Percentiles rank a stretch among this genome's conserved stretches.
Evolutionary conservation across 176 grass and related monocot species (phyloP).

Genomic region (Microstegium vimineum): DNA sequence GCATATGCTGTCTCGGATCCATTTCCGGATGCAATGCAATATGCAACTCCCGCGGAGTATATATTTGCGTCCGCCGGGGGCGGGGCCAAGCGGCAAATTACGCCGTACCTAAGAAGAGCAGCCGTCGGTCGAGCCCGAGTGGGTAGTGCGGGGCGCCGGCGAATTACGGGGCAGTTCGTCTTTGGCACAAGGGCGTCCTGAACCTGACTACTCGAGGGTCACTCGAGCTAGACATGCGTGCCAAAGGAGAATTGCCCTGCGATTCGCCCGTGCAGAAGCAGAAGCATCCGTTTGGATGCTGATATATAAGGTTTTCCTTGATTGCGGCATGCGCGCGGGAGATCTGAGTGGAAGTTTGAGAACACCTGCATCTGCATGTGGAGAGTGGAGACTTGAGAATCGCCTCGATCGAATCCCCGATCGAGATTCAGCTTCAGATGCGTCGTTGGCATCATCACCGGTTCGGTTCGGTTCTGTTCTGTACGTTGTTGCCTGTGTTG

Average conservation of each 20-base stretch:
- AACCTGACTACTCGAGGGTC: not conserved
- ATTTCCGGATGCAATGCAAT: too few species aligned
- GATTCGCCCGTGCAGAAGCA: constrained; percentile 28
- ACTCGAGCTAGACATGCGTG: not conserved
- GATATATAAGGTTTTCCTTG: too few species aligned
- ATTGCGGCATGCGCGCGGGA: too few species aligned
- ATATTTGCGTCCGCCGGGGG: not conserved
- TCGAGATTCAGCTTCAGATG: not conserved
- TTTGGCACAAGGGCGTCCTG: constrained; percentile 31
- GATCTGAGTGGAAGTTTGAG: not conserved
- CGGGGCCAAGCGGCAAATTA: not conserved
- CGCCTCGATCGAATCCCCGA: not conserved
- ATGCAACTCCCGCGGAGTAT: not conserved
- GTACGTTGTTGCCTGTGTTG: not conserved
- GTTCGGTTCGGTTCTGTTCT: too few species aligned
- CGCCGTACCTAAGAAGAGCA: not conserved
- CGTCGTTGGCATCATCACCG: not conserved
- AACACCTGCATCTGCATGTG: not conserved
- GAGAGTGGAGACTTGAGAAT: not conserved
- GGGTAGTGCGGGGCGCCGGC: not conserved
- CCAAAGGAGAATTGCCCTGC: constrained; percentile 75
- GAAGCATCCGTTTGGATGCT: not conserved
- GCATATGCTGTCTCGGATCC: too few species aligned
- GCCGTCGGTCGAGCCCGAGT: too few species aligned
- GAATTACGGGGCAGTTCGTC: constrained; percentile 47